Evolutionary conservation across 441 rosid genomes (phyloP), one percentile per base, ranked within the genome.

Genomic region (Pelargonium citronellum): DNA sequence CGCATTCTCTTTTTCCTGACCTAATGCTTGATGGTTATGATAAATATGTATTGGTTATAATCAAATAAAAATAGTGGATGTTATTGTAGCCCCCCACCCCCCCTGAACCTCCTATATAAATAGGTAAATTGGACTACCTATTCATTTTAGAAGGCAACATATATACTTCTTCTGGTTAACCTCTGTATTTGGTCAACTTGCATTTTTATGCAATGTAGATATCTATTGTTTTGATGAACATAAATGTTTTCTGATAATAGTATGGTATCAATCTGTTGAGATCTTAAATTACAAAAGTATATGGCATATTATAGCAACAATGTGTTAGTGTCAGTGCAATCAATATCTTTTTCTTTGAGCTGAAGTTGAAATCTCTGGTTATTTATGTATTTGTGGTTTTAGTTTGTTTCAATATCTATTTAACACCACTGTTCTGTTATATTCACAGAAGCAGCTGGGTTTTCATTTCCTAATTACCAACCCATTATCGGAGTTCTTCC

Each of bases 401-500:
- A 13, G 37, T 67, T 68, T 30, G 19, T 57, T 71, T 37, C 24
- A 60, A 19, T 70, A 55, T 53, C 13, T 61, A 43, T 55, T 75
- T 69, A 66, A 68, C 67, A 62, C 41, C 69, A 37, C 34, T 80
- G 12, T 78, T 75, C 51, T 69, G 55, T 75, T 61, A 55, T 72
- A 61, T 77, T 68, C 41, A n/a, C 89, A 89, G 95, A 83, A 75
- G 78, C 71, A 61, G 75, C 81, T 57, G 90, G 83, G 43, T 73
- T 81, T 79, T 71, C 84, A 49, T 72, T 80, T 75, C 75, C 77
- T 71, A 78, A 80, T 71, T 79, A 73, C 27, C 85, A 82, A 66
- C 84, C 86, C 55, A 70, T 89, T 61, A 89, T 83, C 68, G 90
- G 90, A 76, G 73, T 89, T 80, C 87, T 89, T 71, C 87, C 89